Evolutionary conservation across 768 basidiomycete genomes (phyloP), one percentile per base, ranked within the genome.

Genomic region (Trichaptum fuscoviolaceum): DNA sequence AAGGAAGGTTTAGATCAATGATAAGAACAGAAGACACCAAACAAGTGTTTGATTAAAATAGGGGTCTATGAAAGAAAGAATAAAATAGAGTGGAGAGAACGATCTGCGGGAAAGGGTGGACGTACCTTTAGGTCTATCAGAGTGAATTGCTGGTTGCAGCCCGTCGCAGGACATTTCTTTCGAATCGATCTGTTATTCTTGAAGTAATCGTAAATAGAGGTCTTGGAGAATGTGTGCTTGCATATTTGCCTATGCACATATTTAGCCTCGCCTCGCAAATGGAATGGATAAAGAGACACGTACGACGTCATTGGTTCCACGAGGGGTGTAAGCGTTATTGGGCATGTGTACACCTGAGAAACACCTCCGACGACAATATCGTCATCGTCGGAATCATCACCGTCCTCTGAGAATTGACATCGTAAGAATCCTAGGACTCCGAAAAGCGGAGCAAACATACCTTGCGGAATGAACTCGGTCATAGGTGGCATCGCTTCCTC

Each of bases 291-390:
- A 52, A 64, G 24, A 62, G 5, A 2, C 17, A 80, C 90, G 65
- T 73, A 96, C 95, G 92, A 94, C 3, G 90, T 93, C 67, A 92
- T 79, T 1, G 96, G 94, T 63, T 96, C 81, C 24, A 81, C 82
- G 52, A 93, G 81, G 17, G 82, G 74, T 1, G 79, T 83, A 58
- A 95, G 80, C 0, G 90, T 87, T 63, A 99, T 78, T 1, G 95
- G 95, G 70, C 95, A 96, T 65, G 86, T 89, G 81, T 88, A 93
- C 71, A 87, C 88, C 72, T 92, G 91, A 7, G 88, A 90, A 30
- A 88, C 83, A 26, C 93, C 95, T 64, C 96, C 96, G 63, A 96
- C 80, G 76, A 95, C 90, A 35, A 99, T 76, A 15, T 97, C 96
- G 64, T 95, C 92, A 35, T 96, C 95, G 63, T 88, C 88, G 66